Base-by-base conservation (phyloP, 768 basidiomycete genomes). In the Boletus edulis region DNA sequence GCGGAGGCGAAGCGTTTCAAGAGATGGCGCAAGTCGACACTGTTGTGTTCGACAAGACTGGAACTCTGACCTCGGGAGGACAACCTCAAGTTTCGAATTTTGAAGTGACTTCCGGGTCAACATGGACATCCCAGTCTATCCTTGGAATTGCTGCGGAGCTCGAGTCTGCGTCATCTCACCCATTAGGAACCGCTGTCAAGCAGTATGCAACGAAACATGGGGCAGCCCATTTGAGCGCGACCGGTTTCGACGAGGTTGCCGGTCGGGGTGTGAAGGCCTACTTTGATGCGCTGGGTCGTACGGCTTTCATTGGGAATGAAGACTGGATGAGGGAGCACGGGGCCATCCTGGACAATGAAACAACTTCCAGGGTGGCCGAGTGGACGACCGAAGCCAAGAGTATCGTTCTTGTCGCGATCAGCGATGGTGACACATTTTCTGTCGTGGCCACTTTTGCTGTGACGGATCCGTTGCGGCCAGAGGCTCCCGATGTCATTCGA, bases 1-100 rank as follows among this genome's bases (percentile, higher is more conserved):
- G 92, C 20, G 92, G 92, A n/a, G 92, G 92, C 9, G 88, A 92
- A 69, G 91, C 92, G 0, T 93, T 93, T 68, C 86, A 92, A 64
- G 87, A 90, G 49, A 85, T 89, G 56, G 85, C 87, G 0, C 81
- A 85, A 57, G 75, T 92, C 34, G 85, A 89, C 60, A 67, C 83
- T 15, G 70, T 94, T 41, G 85, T 86, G 4, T 91, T 94, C 56
- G 92, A 94, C 72, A 94, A 94, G 72, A 94, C 91, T 3, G 91
- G 92, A 6, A 94, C 91, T 0, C 71, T 93, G 24, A 92, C 91
- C 1, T 72, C 81, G 54, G 86, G 87, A 12, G 81, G 78, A 9
- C 80, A 85, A 50, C 82, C 85, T 7, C 73, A 69, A 8, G 89
- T 92, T 12, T 82, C 82, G 4, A 78, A 89, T 60, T 72, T 67